Evolutionary conservation across 768 basidiomycete genomes (phyloP).

Genomic region (Boletus pseudo-olivaceus): DNA sequence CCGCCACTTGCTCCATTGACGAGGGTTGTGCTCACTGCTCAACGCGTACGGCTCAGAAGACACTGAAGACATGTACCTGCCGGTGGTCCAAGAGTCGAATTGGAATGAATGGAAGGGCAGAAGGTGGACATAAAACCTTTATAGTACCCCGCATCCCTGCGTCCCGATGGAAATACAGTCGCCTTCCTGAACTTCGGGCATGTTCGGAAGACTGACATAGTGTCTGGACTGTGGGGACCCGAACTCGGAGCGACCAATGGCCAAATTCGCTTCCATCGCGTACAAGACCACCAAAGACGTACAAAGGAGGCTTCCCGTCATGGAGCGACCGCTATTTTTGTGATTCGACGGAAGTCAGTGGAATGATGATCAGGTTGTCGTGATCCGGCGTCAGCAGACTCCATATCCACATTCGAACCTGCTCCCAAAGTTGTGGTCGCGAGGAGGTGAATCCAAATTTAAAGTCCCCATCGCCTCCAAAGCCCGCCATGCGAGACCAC

Average conservation of each 20-base stretch:
- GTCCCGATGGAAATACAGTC: not conserved
- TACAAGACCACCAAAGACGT: not conserved
- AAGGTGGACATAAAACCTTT: slow-evolving; percentile 7
- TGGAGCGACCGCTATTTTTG: slow-evolving; percentile 13
- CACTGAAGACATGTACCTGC: slow-evolving; percentile 17
- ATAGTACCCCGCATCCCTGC: slow-evolving; percentile 2
- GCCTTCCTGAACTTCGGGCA: too few relatives aligned
- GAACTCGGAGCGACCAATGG: slow-evolving; percentile 14
- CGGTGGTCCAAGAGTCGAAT: not conserved
- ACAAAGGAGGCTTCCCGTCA: not conserved
- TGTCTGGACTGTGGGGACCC: not conserved
- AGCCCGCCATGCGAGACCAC: not conserved
- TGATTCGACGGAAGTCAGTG: slow-evolving; percentile 3
- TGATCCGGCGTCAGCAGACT: not conserved
- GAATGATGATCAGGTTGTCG: not conserved
- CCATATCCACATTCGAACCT: not conserved
- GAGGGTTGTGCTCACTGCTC: slow-evolving; percentile 24
- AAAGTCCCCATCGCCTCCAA: not conserved
- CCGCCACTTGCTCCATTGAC: slow-evolving; percentile 26
- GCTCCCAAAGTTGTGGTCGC: not conserved
- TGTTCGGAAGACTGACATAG: too few relatives aligned
- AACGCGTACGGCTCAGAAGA: slow-evolving; percentile 10
- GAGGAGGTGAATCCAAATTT: not conserved
- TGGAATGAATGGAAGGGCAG: not conserved
- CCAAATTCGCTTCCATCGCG: slow-evolving; percentile 10